Base-by-base conservation (phyloP, 139 green algal species). In the Chlorokybus atmophyticus region DNA sequence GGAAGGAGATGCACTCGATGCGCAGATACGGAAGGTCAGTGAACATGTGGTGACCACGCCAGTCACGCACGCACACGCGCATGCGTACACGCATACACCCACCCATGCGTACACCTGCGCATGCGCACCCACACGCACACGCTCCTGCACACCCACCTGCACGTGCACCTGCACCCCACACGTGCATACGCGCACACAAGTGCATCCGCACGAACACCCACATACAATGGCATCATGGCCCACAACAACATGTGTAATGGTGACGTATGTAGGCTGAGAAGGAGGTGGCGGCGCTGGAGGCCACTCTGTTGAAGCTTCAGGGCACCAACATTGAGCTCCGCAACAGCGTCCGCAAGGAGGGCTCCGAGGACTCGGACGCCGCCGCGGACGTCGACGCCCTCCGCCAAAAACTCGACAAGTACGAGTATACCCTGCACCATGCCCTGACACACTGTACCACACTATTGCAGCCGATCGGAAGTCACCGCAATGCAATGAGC, bases 241-340 rank as follows among this genome's bases (percentile, higher is more conserved):
- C 14, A 44, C 14, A 44, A 44, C 38, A 44, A 23, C 38, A 5
- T 24, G 44, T 39, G 21, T 53, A 10, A 51, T 29, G 3, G 5
- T 32, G 25, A n/a, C 4, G 30, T 23, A 52, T 61, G 48, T 4
- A 40, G 52, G 44, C 38, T 8, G 63, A 75, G 51, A 73, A 85
- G 75, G 78, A 85, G 52, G 67, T 67, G 10, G 31, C 28, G 2
- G 78, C 76, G 31, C 67, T 88, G 49, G 74, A 82, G 70, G 59
- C 65, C 25, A 84, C 79, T 4, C 55, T 88, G 25, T 44, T 29
- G n/a, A 74, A 83, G 74, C 59, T 86, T 44, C 57, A 79, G 52
- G 57, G 51, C 3, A 78, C 62, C 42, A 88, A 88, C 64, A 61
- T 39, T 19, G 50, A 59, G 21, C 82, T 72, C 64, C 64, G 66